phyloP scores from a whole-genome alignment of 2,329 filamentous ascomycete genomes.

The Aureobasidium zeae region DNA sequence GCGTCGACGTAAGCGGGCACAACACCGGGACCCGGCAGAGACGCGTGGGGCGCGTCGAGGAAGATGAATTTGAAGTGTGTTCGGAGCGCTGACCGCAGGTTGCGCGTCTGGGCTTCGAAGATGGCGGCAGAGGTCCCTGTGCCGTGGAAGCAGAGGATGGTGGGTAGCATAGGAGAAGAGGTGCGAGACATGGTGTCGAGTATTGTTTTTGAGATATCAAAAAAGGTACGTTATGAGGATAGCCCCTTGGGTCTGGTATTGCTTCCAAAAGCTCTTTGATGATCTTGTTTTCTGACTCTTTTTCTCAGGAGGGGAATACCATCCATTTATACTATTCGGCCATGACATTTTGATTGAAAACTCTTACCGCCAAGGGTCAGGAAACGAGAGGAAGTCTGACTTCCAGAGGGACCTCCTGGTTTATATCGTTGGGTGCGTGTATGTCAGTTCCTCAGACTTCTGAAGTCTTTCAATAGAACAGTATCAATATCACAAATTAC shows the following conservation, averaged over 20 bases:
- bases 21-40: neutral
- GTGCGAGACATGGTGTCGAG: neutral
- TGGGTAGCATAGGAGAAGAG: neutral
- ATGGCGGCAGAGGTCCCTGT: neutral
- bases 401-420: too few relatives aligned
- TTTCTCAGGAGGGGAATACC: too few relatives aligned
- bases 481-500: too few relatives aligned
- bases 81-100: neutral
- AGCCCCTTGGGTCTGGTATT: constrained; percentile 2
- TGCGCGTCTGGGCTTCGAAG: neutral
- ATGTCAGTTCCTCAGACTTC: too few relatives aligned
- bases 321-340: neutral
- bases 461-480: too few relatives aligned
- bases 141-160: constrained; percentile 1
- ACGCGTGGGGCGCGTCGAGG: neutral
- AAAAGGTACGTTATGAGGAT: constrained; percentile 2
- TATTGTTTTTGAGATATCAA: neutral
- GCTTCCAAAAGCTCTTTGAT: neutral
- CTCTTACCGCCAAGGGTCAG: too few relatives aligned
- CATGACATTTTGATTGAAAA: neutral
- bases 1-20: neutral
- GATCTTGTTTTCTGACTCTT: neutral
- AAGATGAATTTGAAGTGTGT: constrained; percentile 3
- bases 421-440: too few relatives aligned
- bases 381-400: too few relatives aligned